phyloP scores from a whole-genome alignment of 208 protist species.

The Trichomonas gallinae region DNA sequence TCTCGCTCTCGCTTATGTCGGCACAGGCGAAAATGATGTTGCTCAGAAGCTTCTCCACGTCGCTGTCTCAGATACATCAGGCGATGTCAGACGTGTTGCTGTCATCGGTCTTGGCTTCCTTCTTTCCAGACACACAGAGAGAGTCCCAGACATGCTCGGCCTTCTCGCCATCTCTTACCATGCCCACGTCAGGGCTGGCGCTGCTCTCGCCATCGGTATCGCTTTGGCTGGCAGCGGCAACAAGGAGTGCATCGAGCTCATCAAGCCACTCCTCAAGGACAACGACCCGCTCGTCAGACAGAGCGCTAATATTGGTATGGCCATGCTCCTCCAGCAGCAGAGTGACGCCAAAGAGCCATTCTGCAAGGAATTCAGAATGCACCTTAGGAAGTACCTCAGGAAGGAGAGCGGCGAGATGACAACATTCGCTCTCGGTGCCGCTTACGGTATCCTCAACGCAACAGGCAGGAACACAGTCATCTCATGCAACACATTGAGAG shows the following conservation, averaged over 20 bases:
- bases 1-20: slow-evolving; percentile 85
- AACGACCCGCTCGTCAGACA: slow-evolving; percentile 65
- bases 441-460: slow-evolving; percentile 1
- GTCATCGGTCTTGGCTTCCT: slow-evolving; percentile 92
- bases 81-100: slow-evolving; percentile 92
- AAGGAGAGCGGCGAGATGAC: not conserved
- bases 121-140: slow-evolving; percentile 71
- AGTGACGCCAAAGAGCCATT: not conserved
- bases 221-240: slow-evolving; percentile 64
- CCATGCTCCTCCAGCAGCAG: slow-evolving; percentile 65
- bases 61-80: slow-evolving; percentile 83
- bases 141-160: slow-evolving; percentile 59
- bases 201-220: slow-evolving; percentile 87
- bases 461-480: not conserved
- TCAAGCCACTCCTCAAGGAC: slow-evolving; percentile 78
- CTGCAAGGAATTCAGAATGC: not conserved
- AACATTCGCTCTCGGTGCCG: not conserved
- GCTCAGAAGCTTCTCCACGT: slow-evolving; percentile 81
- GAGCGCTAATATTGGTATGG: slow-evolving; percentile 77
- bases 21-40: slow-evolving; percentile 63
- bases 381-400: not conserved
- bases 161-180: slow-evolving; percentile 70
- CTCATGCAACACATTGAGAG: not conserved
- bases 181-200: slow-evolving; percentile 87
- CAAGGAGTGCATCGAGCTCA: slow-evolving; percentile 57